A percentile compares a stretch with the other conserved stretches of the same genome.
These are phyloP conservation scores for Ophiostoma sp. DNA, from an alignment of 2,329 filamentous ascomycete species.

Conservation along the genomic window DNA sequence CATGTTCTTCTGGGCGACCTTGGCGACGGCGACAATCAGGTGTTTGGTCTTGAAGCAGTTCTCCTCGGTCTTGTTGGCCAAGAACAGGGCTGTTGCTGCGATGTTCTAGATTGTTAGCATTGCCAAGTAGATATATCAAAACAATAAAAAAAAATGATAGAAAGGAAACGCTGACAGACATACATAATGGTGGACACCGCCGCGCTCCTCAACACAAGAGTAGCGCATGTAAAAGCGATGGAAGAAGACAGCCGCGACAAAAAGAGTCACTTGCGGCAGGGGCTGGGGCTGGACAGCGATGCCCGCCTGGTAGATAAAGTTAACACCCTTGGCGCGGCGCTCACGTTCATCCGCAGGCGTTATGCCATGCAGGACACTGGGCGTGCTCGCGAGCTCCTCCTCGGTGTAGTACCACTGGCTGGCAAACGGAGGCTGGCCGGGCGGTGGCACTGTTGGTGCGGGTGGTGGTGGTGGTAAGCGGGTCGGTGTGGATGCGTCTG, in stretches of 20 bases:
- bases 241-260: constrained; percentile 89
- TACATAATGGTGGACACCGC: constrained; percentile 85
- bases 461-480: constrained; percentile 5
- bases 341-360: constrained; percentile 69
- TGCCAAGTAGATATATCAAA: neutral
- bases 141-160: constrained; percentile 4
- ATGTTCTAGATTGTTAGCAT: constrained; percentile 52
- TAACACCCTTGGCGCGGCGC: constrained; percentile 82
- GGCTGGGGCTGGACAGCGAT: constrained; percentile 65
- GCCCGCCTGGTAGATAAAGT: constrained; percentile 93
- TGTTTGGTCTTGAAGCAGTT: constrained; percentile 95
- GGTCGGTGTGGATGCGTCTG: neutral
- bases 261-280: constrained; percentile 84
- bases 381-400: constrained; percentile 74
- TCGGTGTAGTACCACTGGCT: constrained; percentile 86
- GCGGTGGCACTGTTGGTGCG: neutral
- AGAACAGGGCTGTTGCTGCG: constrained; percentile 83
- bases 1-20: constrained; percentile 90
- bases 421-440: constrained; percentile 26
- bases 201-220: constrained; percentile 69
- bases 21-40: constrained; percentile 86
- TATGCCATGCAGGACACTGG: constrained; percentile 79
- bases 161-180: constrained; percentile 32
- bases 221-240: constrained; percentile 92
- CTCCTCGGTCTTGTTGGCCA: constrained; percentile 96